Base-by-base conservation (phyloP, 1,139 yeast species). In the Zygoascus sp. region DNA sequence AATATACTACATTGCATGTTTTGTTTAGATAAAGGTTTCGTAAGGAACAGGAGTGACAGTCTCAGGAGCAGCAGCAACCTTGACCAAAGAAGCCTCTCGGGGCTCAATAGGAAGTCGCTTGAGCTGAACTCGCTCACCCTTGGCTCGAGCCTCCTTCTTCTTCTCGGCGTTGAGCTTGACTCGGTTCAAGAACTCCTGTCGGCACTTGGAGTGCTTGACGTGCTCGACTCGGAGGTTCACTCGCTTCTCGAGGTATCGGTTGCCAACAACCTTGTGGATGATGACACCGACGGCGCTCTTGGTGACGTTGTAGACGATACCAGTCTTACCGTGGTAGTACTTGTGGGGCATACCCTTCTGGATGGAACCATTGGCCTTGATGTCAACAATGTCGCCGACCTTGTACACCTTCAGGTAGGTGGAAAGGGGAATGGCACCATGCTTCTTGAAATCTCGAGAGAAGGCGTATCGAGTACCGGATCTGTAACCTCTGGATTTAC, bases 271-370 rank as follows among this genome's bases (percentile, higher is more conserved):
- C 84, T 92, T 92, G 94, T 92, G 85, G 73, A 92, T 76, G 71
- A 92, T 87, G 66, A 92, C 95, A 83, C 98, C 98, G 62, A 92
- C 97, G 59, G 98, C 80, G 58, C 96, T 77, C 82, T 87, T 92
- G 83, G 98, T 92, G 64, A 92, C 94, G 83, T 92, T 92, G 95
- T 82, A 92, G 62, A 92, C 83, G 65, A 90, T 88, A 83, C 98
- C 98, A 63, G 98, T 92, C 85, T 89, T 92, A 78, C 98, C 98
- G 81, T 90, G 97, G 96, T 92, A 92, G 85, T 81, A 90, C 81
- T 92, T 92, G 89, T 88, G 96, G 74, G 98, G 98, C 97, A 92
- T 89, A 86, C 98, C 97, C 83, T 90, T 89, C 76, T 92, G 97
- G 80, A 90, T 81, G 65, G 98, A 81, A 54, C 96, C 97, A 75